Evolutionary conservation across 768 basidiomycete species (phyloP).

Genomic region (Leucocoprinus birnbaumii): DNA sequence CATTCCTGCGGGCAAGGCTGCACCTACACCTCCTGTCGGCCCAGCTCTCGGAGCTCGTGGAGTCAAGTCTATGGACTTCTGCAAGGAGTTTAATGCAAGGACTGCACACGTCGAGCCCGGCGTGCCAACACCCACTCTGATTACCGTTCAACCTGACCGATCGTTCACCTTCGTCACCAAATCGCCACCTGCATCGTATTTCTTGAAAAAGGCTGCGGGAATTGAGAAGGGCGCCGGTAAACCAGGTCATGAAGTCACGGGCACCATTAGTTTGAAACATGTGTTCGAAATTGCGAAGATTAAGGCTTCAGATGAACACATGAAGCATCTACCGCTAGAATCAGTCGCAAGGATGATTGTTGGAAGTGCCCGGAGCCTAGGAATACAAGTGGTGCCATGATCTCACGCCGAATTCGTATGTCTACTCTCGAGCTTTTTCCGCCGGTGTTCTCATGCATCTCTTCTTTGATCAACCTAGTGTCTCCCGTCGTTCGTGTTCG

Average conservation of each 20-base stretch:
- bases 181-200: constrained; percentile 86
- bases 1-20: constrained; percentile 90
- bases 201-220: constrained; percentile 87
- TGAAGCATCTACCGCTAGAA: constrained; percentile 85
- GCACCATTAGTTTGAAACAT: constrained; percentile 92
- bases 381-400: constrained; percentile 88
- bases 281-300: constrained; percentile 98
- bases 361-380: constrained; percentile 86
- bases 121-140: constrained; percentile 87
- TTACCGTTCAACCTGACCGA: constrained; percentile 92
- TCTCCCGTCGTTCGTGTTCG: not conserved
- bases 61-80: constrained; percentile 99
- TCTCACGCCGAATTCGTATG: constrained; percentile 13
- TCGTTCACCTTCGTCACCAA: constrained; percentile 92
- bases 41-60: constrained; percentile 97
- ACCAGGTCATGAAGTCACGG: constrained; percentile 74
- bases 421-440: constrained; percentile 3
- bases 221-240: constrained; percentile 88
- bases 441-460: constrained; percentile 8
- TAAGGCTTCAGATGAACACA: constrained; percentile 86
- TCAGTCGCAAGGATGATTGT: constrained; percentile 85
- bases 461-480: constrained; percentile 3
- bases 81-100: constrained; percentile 99
- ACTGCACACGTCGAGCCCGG: constrained; percentile 86
- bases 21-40: constrained; percentile 94